A percentile compares a stretch with the other conserved stretches of the same genome.
Conservation (phyloP, 139 green algal genomes). For the Medakamo hakoo region DNA sequence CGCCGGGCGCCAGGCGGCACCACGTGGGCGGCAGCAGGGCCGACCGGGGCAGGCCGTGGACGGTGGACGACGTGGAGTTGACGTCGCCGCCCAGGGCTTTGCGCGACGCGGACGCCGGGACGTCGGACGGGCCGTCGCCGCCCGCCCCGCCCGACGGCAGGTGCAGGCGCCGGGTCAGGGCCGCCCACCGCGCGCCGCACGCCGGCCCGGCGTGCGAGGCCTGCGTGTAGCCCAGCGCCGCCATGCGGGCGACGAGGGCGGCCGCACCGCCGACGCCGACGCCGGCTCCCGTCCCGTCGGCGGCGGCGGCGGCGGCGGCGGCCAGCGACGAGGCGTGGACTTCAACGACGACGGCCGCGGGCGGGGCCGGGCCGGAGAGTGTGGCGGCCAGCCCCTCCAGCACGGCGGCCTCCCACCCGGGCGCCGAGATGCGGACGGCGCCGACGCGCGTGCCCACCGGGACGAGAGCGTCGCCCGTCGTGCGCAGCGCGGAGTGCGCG, state of each 20-base stretch:
- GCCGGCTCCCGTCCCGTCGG: background rate
- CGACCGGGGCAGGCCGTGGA: conserved; percentile 8
- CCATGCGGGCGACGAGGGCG: conserved; percentile 16
- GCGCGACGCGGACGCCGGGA: background rate
- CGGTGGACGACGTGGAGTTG: too few species aligned
- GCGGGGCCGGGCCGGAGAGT: conserved; percentile 11
- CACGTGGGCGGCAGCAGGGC: conserved; percentile 49
- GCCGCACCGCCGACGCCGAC: background rate
- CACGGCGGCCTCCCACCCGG: conserved; percentile 49
- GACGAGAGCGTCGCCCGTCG: conserved; percentile 3
- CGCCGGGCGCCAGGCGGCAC: conserved; percentile 49
- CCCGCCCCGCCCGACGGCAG: background rate
- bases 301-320: conserved; percentile 14
- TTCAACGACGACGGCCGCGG: conserved; percentile 48
- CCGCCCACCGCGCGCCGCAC: conserved; percentile 59
- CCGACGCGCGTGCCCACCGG: conserved; percentile 16
- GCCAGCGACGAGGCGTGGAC: conserved; percentile 33
- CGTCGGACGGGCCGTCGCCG: background rate
- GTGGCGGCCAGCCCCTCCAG: conserved; percentile 34
- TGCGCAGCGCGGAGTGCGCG: conserved; percentile 5
- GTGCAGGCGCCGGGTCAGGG: conserved; percentile 33
- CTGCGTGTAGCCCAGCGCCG: conserved; percentile 48
- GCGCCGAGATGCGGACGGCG: conserved; percentile 31
- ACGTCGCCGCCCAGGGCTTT: background rate
- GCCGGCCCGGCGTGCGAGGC: conserved; percentile 52